Percentiles rank a stretch among this genome's conserved stretches.
Evolutionary conservation across 352 stramenopile genomes (phyloP).

Genomic region (Pythium dissimile): DNA sequence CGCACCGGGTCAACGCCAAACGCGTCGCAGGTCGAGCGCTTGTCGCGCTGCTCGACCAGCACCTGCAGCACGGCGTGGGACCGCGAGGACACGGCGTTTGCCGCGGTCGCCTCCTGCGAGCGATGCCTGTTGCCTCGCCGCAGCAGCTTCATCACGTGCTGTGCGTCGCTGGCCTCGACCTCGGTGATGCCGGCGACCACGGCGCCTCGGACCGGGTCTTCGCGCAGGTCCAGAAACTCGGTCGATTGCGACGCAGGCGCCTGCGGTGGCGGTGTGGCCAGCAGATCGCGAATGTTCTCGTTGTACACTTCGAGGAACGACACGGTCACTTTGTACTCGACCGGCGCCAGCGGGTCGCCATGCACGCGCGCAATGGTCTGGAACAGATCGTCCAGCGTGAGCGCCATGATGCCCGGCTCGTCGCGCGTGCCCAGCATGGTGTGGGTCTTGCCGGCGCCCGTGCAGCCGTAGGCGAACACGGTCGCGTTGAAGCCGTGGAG

Average conservation of each 20-base stretch:
- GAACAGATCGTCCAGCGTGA: constrained; percentile 86
- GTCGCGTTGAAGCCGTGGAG: constrained; percentile 90
- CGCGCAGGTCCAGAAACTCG: constrained; percentile 72
- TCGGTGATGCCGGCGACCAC: constrained; percentile 85
- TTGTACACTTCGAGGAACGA: constrained; percentile 93
- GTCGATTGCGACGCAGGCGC: not conserved
- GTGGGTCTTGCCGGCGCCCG: constrained; percentile 88
- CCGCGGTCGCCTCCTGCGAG: constrained; percentile 85
- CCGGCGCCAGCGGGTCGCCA: constrained; percentile 20
- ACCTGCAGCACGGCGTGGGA: constrained; percentile 90
- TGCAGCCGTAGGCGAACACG: constrained; percentile 91
- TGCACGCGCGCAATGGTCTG: constrained; percentile 52
- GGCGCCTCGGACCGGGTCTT: constrained; percentile 84
- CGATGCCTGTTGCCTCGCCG: constrained; percentile 83
- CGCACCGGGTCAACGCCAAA: constrained; percentile 15
- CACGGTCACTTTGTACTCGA: constrained; percentile 69
- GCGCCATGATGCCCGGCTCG: constrained; percentile 86
- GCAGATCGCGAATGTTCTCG: constrained; percentile 90
- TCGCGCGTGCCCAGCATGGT: constrained; percentile 87
- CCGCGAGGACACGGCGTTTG: constrained; percentile 85
- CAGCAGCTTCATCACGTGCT: constrained; percentile 87
- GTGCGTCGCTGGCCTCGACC: constrained; percentile 67
- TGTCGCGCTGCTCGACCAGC: constrained; percentile 70
- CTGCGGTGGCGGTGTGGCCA: constrained; percentile 26
- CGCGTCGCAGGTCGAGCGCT: constrained; percentile 20